Evolutionary conservation across 352 stramenopile genomes (phyloP).

Genomic region (Phytophthora tubulina): DNA sequence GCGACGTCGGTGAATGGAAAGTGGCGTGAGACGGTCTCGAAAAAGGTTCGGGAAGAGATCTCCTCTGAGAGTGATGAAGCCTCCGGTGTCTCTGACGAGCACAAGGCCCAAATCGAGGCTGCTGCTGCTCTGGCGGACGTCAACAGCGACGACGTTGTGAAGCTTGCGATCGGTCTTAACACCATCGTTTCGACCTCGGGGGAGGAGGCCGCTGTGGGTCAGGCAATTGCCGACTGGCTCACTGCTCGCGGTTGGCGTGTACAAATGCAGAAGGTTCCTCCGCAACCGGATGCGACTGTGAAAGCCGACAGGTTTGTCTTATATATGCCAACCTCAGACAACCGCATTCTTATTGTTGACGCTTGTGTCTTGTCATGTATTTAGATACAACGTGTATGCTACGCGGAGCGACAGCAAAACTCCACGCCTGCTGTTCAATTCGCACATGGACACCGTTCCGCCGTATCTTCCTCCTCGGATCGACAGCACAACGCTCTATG

Average conservation of each 20-base stretch:
- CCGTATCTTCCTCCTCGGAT: slow-evolving; percentile 73
- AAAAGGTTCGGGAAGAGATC: slow-evolving; percentile 15
- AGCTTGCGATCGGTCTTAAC: slow-evolving; percentile 72
- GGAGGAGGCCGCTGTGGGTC: slow-evolving; percentile 76
- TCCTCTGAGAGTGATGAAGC: slow-evolving; percentile 10
- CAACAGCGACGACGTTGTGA: slow-evolving; percentile 72
- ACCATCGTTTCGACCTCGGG: slow-evolving; percentile 78
- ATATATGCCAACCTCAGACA: neutral
- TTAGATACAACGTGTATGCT: slow-evolving; percentile 83
- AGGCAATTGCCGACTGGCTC: slow-evolving; percentile 76
- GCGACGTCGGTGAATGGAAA: slow-evolving; percentile 79
- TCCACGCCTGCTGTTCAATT: slow-evolving; percentile 84
- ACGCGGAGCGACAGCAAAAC: slow-evolving; percentile 63
- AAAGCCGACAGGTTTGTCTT: slow-evolving; percentile 61
- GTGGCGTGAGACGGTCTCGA: slow-evolving; percentile 58
- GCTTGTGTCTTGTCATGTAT: slow-evolving; percentile 16
- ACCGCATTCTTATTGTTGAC: neutral
- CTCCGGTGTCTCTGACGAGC: slow-evolving; percentile 48
- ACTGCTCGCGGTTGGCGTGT: slow-evolving; percentile 73
- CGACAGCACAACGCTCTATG: slow-evolving; percentile 73
- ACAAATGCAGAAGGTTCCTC: slow-evolving; percentile 75
- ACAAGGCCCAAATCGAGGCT: slow-evolving; percentile 52
- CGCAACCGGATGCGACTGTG: slow-evolving; percentile 66
- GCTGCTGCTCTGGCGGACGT: slow-evolving; percentile 61
- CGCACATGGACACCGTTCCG: slow-evolving; percentile 88